phyloP scores from a whole-genome alignment of 441 rosid species.

The Gossypium laxum region DNA sequence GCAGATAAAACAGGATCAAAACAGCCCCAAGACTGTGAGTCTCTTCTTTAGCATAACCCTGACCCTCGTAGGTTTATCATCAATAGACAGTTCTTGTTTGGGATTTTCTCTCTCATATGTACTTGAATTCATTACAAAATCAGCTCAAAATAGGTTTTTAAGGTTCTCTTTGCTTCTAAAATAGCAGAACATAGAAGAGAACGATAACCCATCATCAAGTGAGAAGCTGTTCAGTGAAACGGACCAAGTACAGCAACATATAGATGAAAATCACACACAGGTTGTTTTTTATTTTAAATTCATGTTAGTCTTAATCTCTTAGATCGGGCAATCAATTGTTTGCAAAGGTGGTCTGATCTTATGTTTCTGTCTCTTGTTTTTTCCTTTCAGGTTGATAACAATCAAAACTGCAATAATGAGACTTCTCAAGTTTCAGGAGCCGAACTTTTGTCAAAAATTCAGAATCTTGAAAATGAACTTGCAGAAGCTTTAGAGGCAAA shows the following conservation, averaged over 20 bases:
- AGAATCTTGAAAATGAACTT: slow-evolving; percentile 38
- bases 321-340: neutral
- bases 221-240: slow-evolving; percentile 15
- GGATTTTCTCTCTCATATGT: slow-evolving; percentile 6
- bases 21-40: slow-evolving; percentile 10
- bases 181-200: slow-evolving; percentile 19
- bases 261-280: slow-evolving; percentile 9
- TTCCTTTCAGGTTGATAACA: slow-evolving; percentile 28
- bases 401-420: slow-evolving; percentile 8
- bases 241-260: slow-evolving; percentile 12
- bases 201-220: slow-evolving; percentile 1
- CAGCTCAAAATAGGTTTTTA: neutral
- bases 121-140: neutral
- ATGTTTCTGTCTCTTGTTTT: neutral
- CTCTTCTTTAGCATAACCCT: slow-evolving; percentile 7
- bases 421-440: slow-evolving; percentile 15
- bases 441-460: slow-evolving; percentile 33
- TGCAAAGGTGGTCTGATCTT: neutral
- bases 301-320: neutral
- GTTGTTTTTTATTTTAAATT: neutral
- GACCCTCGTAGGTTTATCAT: slow-evolving; percentile 6
- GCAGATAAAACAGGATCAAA: slow-evolving; percentile 18
- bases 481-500: slow-evolving; percentile 47
- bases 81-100: slow-evolving; percentile 17
- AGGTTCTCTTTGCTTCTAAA: slow-evolving; percentile 7